Evolutionary conservation across 179 eudicot genomes (phyloP), one percentile per base, ranked within the genome.

Genomic region (Monotropa hypopitys): DNA sequence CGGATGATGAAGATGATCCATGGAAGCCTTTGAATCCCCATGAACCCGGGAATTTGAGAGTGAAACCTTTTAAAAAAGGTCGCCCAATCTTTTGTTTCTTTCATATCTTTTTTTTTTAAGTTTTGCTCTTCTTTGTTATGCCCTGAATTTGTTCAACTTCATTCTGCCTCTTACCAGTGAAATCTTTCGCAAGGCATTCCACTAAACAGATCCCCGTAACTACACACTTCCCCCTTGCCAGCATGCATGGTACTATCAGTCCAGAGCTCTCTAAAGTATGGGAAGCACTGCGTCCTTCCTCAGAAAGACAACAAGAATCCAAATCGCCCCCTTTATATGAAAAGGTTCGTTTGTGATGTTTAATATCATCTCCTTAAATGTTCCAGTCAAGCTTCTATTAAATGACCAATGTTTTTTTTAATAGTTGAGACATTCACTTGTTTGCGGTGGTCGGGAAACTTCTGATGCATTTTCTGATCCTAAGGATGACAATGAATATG

Each of bases 1-100:
- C 78, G 53, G 87, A 89, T 82, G 86, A 79, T 62, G 87, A 77
- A 40, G 92, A 89, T 51, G 97, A 94, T 86, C 97, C 97, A 30
- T 95, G 99, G 99, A 88, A 90, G 84, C 92, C 91, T 73, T 77
- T 93, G 84, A 93, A 95, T 82, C 97, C 97, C 63, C 93, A 93
- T 88, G 97, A 93, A 80, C 91, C 84, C 18, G 99, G 99, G 70
- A 90, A 82, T 79, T 81, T 95, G 82, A 90, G 86, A 88, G 88
- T 91, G 54, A 93, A 90, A 86, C 93, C 97, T 68, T 95, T 88
- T 83, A 88, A 73, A 84, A 93, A 86, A 89, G 93, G 97, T 94
- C 76, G 45, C 47, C 70, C 8, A 54, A 75, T 49, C 65, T 42
- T 47, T 76, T 74, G 45, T 79, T 73, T 47, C 45, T 70, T 62